Evolutionary conservation across 192 early-diverging fungal genomes (phyloP).

Genomic region (Coemansia sp.): DNA sequence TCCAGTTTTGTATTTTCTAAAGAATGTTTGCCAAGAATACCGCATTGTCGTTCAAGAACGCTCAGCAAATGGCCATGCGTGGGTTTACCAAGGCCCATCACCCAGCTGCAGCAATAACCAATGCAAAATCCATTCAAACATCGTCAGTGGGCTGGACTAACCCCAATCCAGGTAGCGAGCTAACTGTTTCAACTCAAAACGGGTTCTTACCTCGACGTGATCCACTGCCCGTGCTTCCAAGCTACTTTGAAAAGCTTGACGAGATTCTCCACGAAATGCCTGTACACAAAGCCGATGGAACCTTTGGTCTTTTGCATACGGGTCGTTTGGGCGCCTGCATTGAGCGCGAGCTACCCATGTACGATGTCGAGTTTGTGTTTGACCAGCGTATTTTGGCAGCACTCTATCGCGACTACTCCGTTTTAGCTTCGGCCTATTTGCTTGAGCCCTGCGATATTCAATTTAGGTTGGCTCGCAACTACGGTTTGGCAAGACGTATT

Average conservation of each 20-base stretch:
- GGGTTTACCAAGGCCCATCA: constrained; percentile 16
- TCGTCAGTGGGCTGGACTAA: constrained; percentile 25
- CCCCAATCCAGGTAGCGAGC: constrained; percentile 28
- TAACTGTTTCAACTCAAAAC: constrained; percentile 46
- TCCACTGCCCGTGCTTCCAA: constrained; percentile 66
- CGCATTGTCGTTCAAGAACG: neutral
- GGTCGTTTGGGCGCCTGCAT: constrained; percentile 81
- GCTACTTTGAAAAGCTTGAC: constrained; percentile 68
- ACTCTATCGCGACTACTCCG: constrained; percentile 85
- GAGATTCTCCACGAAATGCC: constrained; percentile 77
- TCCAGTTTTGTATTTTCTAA: neutral
- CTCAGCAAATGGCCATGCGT: neutral
- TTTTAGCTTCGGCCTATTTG: constrained; percentile 82
- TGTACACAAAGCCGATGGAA: constrained; percentile 62
- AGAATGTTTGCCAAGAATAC: constrained; percentile 12
- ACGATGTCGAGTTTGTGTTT: constrained; percentile 67
- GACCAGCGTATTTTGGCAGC: constrained; percentile 72
- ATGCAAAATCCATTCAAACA: neutral
- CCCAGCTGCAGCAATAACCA: neutral
- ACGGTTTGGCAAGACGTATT: constrained; percentile 74
- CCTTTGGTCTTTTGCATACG: constrained; percentile 69
- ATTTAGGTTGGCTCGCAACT: constrained; percentile 66
- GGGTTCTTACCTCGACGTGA: constrained; percentile 66
- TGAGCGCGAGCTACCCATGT: constrained; percentile 64
- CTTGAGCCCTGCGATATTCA: constrained; percentile 86